Base-by-base conservation (phyloP, 768 basidiomycete species). In the Tylopilus balloui region DNA sequence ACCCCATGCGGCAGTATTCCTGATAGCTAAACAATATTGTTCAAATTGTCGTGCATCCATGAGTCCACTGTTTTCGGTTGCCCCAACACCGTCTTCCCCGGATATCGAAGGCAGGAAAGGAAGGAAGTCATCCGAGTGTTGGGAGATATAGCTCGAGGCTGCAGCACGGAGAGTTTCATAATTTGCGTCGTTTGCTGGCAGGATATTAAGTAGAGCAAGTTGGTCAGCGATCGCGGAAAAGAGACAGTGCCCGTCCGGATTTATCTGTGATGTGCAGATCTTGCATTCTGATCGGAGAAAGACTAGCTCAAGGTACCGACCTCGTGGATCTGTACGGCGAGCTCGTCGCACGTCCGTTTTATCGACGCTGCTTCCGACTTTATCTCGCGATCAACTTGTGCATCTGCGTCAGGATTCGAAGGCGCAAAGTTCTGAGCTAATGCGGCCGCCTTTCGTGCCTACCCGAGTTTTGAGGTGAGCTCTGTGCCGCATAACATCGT, bases 171-270 rank as follows among this genome's bases (percentile, higher is more conserved):
- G 76, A 13, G 71, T 71, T 6, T 70, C 59, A 61, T 89, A 88
- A 46, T 73, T 79, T 27, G 86, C 83, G 52, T 83, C 67, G 13
- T 71, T 58, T 2, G 77, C 57, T 9, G 84, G 76, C 25, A 93
- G 52, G 42, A 92, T 66, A 31, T 81, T 79, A 23, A 93, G 78
- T n/a, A 88, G 59, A 38, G 73, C 74, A 27, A 96, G 81, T 65
- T 99, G 95, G 67, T 98, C 92, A 21, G 91, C 95, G 21, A 98
- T 74, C 10, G 95, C 91, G 40, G 92, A 88, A 72, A 87, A 99
- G 25, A 98, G 82, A 71, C 95, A 98, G 59, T 98, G 94, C 0
- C 95, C 95, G 59, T 98, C 95, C 15, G 95, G 92, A 51, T 84
- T 83, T 58, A 97, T 86, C 92, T 96, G 56, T 49, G n/a, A 14